These are phyloP conservation scores for Saccharomyces cerevisiae DNA, from an alignment of 805 yeast species.

Conservation along the genomic window DNA sequence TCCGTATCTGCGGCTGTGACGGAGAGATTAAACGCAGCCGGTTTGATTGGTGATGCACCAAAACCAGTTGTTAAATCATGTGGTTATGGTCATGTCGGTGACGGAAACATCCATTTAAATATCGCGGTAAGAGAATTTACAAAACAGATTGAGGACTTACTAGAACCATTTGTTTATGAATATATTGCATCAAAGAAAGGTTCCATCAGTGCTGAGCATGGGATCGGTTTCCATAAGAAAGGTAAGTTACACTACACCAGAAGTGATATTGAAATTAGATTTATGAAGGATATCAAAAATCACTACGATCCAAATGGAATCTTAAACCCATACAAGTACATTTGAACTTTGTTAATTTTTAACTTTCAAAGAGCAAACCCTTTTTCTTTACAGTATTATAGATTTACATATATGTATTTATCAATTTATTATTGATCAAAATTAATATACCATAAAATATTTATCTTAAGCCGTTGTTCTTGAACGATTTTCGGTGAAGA, in stretches of 20 bases:
- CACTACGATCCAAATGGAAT: constrained; percentile 80
- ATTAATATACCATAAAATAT: too few relatives aligned
- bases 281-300: constrained; percentile 65
- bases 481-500: neutral
- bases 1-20: constrained; percentile 64
- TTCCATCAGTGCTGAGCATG: constrained; percentile 89
- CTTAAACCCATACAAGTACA: constrained; percentile 82
- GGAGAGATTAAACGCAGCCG: constrained; percentile 43
- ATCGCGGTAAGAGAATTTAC: constrained; percentile 75
- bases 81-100: constrained; percentile 92
- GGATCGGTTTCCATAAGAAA: constrained; percentile 87
- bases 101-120: constrained; percentile 84
- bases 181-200: constrained; percentile 63
- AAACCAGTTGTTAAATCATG: constrained; percentile 81
- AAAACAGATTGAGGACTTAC: constrained; percentile 58
- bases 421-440: neutral
- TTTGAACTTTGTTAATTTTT: constrained; percentile 29
- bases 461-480: neutral
- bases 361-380: neutral
- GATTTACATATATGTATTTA: neutral
- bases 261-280: constrained; percentile 50
- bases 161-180: constrained; percentile 88
- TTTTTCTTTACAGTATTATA: neutral
- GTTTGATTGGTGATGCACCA: constrained; percentile 52
- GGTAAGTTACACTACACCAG: constrained; percentile 77